Conservation (phyloP, 257 asterid species). For the Solanum piurae region DNA sequence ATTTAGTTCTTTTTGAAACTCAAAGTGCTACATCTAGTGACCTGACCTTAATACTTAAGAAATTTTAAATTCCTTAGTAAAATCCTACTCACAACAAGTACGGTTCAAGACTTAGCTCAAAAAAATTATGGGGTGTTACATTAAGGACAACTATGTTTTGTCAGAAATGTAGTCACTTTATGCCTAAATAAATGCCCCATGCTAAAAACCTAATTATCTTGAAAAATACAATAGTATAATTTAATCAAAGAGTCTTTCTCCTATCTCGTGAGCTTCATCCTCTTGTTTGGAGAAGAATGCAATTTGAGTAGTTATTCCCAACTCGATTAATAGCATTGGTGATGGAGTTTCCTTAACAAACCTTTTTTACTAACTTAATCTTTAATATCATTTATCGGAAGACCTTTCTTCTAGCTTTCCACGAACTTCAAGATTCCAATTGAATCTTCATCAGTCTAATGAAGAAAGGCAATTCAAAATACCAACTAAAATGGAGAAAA, state of each 20-base stretch:
- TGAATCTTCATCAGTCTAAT: neutral
- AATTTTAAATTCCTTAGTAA: no score
- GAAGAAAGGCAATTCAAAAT: neutral
- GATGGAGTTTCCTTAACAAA: no score
- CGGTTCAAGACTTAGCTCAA: no score
- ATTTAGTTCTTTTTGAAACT: no score
- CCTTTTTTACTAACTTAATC: neutral
- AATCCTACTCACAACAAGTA: no score
- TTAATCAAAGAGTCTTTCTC: no score
- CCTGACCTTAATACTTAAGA: no score
- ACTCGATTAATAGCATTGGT: no score
- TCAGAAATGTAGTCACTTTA: neutral
- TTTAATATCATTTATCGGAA: neutral
- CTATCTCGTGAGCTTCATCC: neutral
- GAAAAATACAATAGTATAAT: no score
- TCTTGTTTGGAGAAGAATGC: neutral
- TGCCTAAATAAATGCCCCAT: no score
- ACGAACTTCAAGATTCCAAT: neutral
- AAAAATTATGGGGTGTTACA: no score
- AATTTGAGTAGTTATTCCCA: neutral
- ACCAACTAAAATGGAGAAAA: neutral
- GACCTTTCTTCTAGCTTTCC: neutral
- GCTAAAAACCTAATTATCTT: neutral
- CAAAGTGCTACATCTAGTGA: no score
- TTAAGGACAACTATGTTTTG: neutral